Base-by-base conservation (phyloP, 2,329 filamentous ascomycete species). In the Rutstroemia sydowiana region DNA sequence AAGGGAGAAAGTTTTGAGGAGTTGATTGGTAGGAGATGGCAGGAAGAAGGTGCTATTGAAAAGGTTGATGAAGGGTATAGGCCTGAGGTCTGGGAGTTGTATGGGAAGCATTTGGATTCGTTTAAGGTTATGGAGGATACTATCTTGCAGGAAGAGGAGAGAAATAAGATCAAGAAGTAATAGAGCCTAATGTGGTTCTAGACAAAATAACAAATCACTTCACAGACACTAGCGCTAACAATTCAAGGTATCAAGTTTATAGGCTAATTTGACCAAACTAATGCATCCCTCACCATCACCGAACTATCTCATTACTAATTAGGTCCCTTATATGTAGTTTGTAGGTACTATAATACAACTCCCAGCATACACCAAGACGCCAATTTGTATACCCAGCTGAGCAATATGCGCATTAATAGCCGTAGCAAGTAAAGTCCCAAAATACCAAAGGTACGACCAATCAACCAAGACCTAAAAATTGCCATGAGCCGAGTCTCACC, bases 31-130 rank as follows among this genome's bases (percentile, higher is more conserved):
- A 74, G 74, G 65, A 76, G 93, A 57, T 98, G 93, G 93, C 81
- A 80, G 55, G 92, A 95, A 70, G 84, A 85, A 59, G 84, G 83
- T 1, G 89, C 91, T 58, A 84, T 95, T 11, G 81, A 87, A 71
- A 88, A 81, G 71, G 85, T 96, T 41, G 88, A 85, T 37, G 79
- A 86, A 2, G 92, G 93, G 2, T 98, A 91, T 70, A 77, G 81
- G 57, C 71, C 82, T 58, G 85, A 81, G 0, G 73, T 84, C 2
- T 97, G 88, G 71, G 81, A 88, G 67, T 71, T 71, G 66, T 97
- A 97, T 69, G 89, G 87, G 0, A 73, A 77, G 42, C 86, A 91
- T 10, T 68, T 96, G 39, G 77, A 79, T 46, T 87, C 85, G 0
- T 95, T 95, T 70, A 82, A 83, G 62, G 73, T 76, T 69, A 85